These are phyloP conservation scores for Funneliformis caledonium DNA, from an alignment of 371 early-diverging fungal species.

Conservation along the genomic window DNA sequence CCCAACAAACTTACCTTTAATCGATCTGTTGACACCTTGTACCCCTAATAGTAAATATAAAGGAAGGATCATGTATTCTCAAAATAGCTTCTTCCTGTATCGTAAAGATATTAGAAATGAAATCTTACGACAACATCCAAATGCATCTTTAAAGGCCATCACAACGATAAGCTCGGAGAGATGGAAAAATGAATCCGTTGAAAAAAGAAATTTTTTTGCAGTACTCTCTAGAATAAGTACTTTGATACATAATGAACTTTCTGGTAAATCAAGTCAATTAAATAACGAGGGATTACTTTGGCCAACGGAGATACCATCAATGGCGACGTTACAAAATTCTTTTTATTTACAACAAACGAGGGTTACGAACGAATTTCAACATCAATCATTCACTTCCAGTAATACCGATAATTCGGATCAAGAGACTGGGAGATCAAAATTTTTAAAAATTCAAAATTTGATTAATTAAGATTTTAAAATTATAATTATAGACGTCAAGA, in stretches of 20 bases:
- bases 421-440: no score
- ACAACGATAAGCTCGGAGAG: background rate
- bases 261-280: background rate
- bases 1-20: conserved; percentile 1
- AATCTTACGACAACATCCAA: background rate
- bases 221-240: background rate
- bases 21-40: background rate
- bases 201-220: conserved; percentile 13
- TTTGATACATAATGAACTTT: conserved; percentile 20
- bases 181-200: background rate
- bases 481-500: no score
- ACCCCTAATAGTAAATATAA: background rate
- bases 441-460: no score
- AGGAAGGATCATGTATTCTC: background rate
- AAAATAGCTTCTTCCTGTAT: conserved; percentile 13
- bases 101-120: background rate
- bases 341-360: no score
- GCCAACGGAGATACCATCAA: no score
- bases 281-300: no score
- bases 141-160: background rate
- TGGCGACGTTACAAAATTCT: no score
- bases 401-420: no score
- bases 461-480: no score
- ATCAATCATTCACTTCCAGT: no score
- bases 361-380: no score